Evolutionary conservation across 2,329 filamentous ascomycete genomes (phyloP).

Genomic region (Trichoderma oligosporum): DNA sequence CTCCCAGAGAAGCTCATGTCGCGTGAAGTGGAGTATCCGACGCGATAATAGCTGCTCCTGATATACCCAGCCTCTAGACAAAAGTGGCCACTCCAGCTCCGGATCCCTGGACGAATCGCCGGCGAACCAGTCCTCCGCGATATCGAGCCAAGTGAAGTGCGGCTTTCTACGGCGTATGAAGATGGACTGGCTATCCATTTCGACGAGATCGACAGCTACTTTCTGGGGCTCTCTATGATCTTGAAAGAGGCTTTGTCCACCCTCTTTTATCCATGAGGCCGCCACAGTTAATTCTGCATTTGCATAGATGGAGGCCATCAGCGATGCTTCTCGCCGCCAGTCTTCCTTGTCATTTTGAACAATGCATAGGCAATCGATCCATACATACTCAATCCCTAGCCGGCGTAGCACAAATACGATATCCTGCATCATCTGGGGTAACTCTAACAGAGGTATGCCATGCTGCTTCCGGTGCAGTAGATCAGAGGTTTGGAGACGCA

Average conservation of each 20-base stretch:
- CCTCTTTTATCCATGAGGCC: slow-evolving; percentile 12
- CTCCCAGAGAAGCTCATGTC: slow-evolving; percentile 22
- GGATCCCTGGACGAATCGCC: not conserved
- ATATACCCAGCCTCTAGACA: slow-evolving; percentile 24
- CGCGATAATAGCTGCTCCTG: slow-evolving; percentile 25
- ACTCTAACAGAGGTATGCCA: slow-evolving; percentile 1
- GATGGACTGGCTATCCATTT: slow-evolving; percentile 4
- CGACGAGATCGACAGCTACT: not conserved
- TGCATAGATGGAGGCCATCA: slow-evolving; percentile 20
- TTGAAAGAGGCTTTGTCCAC: slow-evolving; percentile 16
- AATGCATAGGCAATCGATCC: slow-evolving; percentile 24
- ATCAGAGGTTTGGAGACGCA: slow-evolving; percentile 1
- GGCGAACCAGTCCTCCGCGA: not conserved
- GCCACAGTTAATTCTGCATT: slow-evolving; percentile 20
- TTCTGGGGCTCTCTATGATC: not conserved
- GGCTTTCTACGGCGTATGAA: slow-evolving; percentile 16
- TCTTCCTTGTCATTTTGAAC: slow-evolving; percentile 22
- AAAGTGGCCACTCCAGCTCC: slow-evolving; percentile 4
- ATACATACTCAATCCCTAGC: slow-evolving; percentile 20
- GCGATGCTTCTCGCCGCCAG: slow-evolving; percentile 21
- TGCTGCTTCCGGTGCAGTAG: not conserved
- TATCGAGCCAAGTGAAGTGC: slow-evolving; percentile 17
- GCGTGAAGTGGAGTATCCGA: slow-evolving; percentile 23
- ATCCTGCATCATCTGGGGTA: slow-evolving; percentile 20
- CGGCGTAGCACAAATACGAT: slow-evolving; percentile 5